These are phyloP conservation scores for Toxicodendron radicans DNA, from an alignment of 345 rosid species.

Conservation along the genomic window DNA sequence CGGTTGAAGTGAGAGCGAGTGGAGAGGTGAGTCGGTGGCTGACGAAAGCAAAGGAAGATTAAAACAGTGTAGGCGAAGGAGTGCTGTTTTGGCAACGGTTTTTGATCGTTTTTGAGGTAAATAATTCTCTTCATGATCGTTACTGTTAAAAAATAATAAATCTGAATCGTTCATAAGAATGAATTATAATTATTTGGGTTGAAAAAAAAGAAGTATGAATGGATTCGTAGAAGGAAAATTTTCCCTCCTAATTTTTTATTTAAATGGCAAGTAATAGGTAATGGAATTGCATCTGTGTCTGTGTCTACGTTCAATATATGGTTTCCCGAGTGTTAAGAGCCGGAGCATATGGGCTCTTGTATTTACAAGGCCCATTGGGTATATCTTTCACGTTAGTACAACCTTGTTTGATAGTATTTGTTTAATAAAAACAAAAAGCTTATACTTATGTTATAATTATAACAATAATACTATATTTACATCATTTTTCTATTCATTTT, in stretches of 20 bases:
- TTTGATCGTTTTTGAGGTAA: constrained; percentile 30
- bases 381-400: too few species aligned
- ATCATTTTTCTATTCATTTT: too few species aligned
- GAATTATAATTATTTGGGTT: background rate
- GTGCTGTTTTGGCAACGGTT: constrained; percentile 38
- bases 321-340: too few species aligned
- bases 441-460: too few species aligned
- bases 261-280: background rate
- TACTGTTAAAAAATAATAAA: constrained; percentile 12
- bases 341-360: too few species aligned
- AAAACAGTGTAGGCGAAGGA: constrained; percentile 41
- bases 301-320: too few species aligned
- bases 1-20: constrained; percentile 44
- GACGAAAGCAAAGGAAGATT: constrained; percentile 55
- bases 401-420: too few species aligned
- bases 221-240: background rate
- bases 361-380: too few species aligned
- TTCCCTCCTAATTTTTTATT: constrained; percentile 17
- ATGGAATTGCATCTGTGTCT: too few species aligned
- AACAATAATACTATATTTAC: too few species aligned
- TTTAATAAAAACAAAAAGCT: too few species aligned
- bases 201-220: background rate
- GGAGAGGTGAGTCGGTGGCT: constrained; percentile 38
- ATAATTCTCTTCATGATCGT: constrained; percentile 21
- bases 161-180: constrained; percentile 25